Conservation (phyloP, 139 green algal species). For the Coccomyxa sp. region DNA sequence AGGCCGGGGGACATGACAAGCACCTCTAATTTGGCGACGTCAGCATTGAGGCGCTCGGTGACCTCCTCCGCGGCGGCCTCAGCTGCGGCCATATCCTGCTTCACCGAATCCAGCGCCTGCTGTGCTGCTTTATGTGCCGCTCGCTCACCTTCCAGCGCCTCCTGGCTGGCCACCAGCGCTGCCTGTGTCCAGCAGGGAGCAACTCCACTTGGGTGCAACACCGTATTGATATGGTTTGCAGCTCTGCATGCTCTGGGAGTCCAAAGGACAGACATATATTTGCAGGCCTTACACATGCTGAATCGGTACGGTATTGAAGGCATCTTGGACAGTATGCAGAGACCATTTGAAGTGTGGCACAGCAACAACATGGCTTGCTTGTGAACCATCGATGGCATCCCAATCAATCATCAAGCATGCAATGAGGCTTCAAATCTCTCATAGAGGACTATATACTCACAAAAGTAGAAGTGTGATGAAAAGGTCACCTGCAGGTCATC, state of each 20-base stretch:
- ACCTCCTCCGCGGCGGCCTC: neutral
- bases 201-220: too few relatives aligned
- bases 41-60: neutral
- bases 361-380: too few relatives aligned
- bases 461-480: neutral
- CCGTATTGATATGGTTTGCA: too few relatives aligned
- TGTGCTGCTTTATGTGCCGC: conserved; percentile 5
- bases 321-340: neutral
- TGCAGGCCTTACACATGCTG: neutral
- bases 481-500: conserved; percentile 1
- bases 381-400: too few relatives aligned
- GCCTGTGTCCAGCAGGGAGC: neutral
- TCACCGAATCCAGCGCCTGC: conserved; percentile 11
- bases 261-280: neutral
- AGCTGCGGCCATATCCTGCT: neutral
- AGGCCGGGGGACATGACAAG: too few relatives aligned
- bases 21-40: neutral
- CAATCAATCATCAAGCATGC: too few relatives aligned
- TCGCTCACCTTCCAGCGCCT: conserved; percentile 12
- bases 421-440: too few relatives aligned
- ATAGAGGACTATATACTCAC: too few relatives aligned
- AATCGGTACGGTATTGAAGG: neutral
- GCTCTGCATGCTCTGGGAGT: too few relatives aligned
- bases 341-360: too few relatives aligned
- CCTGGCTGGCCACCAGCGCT: neutral